Evolutionary conservation across 108 stramenopile species (phyloP).

Genomic region (Cyclostephanos tholiformis): DNA sequence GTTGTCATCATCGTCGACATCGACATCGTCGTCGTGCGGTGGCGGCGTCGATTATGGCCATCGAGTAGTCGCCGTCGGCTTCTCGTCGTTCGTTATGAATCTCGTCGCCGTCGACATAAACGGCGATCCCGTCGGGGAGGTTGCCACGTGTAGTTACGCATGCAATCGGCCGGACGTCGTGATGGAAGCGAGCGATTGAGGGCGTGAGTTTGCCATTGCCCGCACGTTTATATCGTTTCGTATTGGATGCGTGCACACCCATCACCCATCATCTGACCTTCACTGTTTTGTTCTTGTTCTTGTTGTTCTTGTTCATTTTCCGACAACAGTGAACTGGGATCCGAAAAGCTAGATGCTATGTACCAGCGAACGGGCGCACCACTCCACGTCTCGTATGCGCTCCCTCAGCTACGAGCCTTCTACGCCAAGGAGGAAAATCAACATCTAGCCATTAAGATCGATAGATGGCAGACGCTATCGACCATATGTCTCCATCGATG

Average conservation of each 20-base stretch:
- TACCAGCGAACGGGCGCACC: constrained; percentile 79
- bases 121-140: constrained; percentile 53
- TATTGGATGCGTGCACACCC: too few species aligned
- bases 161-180: constrained; percentile 69
- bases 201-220: constrained; percentile 29
- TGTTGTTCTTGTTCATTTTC: background rate
- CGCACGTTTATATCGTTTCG: too few species aligned
- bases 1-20: too few species aligned
- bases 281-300: background rate
- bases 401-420: constrained; percentile 70
- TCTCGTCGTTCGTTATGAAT: constrained; percentile 88
- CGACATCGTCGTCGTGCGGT: background rate
- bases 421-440: constrained; percentile 31
- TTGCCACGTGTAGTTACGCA: constrained; percentile 73
- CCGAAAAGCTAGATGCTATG: constrained; percentile 37
- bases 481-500: constrained; percentile 69
- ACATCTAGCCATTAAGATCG: constrained; percentile 16
- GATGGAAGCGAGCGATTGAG: constrained; percentile 49
- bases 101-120: constrained; percentile 59
- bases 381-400: constrained; percentile 75
- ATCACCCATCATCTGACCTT: background rate
- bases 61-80: constrained; percentile 67
- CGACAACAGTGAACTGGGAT: constrained; percentile 4
- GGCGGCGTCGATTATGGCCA: constrained; percentile 7
- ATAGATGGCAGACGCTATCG: constrained; percentile 68